Conservation (phyloP, 371 early-diverging fungal genomes). For the Mucor velutinosus region DNA sequence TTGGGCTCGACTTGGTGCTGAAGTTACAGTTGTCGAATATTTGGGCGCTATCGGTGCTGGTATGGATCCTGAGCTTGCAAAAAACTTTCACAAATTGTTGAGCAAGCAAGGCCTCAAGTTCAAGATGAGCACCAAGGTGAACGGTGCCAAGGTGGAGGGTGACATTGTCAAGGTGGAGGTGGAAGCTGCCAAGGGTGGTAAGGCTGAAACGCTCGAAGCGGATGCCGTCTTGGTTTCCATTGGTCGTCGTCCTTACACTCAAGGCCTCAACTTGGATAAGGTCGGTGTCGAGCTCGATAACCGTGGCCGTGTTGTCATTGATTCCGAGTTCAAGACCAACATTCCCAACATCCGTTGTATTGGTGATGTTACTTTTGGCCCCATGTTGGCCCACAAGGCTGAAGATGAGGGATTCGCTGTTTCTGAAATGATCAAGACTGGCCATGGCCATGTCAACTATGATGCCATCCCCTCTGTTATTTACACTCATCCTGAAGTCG, state of each 20-base stretch:
- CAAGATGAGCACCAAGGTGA: constrained; percentile 96
- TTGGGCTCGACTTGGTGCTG: constrained; percentile 94
- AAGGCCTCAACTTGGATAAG: constrained; percentile 89
- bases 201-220: constrained; percentile 82
- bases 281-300: constrained; percentile 88
- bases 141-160: constrained; percentile 79
- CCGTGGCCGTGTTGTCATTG: constrained; percentile 88
- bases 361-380: constrained; percentile 96
- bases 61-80: constrained; percentile 95
- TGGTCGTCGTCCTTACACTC: constrained; percentile 95
- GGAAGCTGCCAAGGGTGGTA: constrained; percentile 87
- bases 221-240: constrained; percentile 94
- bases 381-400: constrained; percentile 99
- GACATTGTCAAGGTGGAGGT: constrained; percentile 90
- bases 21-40: constrained; percentile 97
- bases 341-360: constrained; percentile 91
- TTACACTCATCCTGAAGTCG: constrained; percentile 98
- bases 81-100: constrained; percentile 89
- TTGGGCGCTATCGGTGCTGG: constrained; percentile 94
- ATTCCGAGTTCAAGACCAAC: constrained; percentile 89
- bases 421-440: constrained; percentile 90
- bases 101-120: constrained; percentile 97
- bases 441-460: constrained; percentile 98
- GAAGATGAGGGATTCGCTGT: constrained; percentile 98
- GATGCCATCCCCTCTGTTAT: constrained; percentile 97